Evolutionary conservation across 352 stramenopile species (phyloP).

Genomic region (Globisporangium viniferum): DNA sequence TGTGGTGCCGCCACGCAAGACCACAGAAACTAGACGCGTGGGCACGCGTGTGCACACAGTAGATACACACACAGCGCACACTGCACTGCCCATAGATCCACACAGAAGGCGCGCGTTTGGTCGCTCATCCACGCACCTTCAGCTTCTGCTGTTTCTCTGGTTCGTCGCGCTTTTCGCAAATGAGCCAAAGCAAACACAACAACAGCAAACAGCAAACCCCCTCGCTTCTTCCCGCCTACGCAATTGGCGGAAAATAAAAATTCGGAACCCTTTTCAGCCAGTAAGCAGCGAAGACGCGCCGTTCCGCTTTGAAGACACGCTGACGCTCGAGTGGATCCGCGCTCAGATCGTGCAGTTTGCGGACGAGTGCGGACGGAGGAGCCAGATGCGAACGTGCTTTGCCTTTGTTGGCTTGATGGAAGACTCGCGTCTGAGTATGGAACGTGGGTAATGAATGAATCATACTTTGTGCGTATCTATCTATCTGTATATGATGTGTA

Average conservation of each 20-base stretch:
- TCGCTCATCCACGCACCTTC: not conserved
- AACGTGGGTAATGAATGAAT: not conserved
- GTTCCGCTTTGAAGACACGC: slow-evolving; percentile 26
- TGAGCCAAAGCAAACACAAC: not conserved
- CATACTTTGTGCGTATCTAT: not conserved
- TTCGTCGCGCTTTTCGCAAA: slow-evolving; percentile 1
- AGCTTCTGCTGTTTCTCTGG: not conserved
- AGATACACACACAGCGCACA: not conserved
- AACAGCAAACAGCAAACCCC: not conserved
- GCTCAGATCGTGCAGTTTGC: slow-evolving; percentile 45
- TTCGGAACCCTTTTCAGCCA: not conserved
- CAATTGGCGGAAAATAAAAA: slow-evolving; percentile 29
- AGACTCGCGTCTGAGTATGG: not conserved
- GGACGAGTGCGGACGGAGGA: slow-evolving; percentile 55
- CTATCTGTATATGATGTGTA: slow-evolving; percentile 1
- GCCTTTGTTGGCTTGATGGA: not conserved
- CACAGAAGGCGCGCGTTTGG: not conserved
- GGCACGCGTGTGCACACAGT: not conserved
- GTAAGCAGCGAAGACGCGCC: not conserved
- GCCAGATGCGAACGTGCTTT: slow-evolving; percentile 3
- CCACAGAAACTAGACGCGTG: not conserved
- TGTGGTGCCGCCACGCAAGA: not conserved
- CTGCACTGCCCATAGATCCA: not conserved
- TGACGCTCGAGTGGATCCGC: slow-evolving; percentile 52
- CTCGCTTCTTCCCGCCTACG: not conserved